Conservation (phyloP, 106 monocot genomes). For the Cymbidium sinense region DNA sequence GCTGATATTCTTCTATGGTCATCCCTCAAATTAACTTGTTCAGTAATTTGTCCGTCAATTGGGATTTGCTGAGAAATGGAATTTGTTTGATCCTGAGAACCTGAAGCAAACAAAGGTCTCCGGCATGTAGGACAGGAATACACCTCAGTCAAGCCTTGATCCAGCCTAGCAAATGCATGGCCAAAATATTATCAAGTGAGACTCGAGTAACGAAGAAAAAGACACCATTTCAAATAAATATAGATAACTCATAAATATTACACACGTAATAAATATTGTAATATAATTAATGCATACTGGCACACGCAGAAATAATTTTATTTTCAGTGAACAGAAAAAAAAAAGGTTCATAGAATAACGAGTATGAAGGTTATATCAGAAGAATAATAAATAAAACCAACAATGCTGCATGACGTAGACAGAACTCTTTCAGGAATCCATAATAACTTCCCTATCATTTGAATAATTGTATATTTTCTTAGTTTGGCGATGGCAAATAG, state of each 20-base stretch:
- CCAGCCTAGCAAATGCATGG: constrained; percentile 52
- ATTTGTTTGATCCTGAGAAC: constrained; percentile 20
- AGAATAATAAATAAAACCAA: not conserved
- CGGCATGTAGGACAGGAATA: constrained; percentile 98
- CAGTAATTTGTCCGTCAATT: constrained; percentile 24
- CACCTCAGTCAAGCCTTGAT: constrained; percentile 73
- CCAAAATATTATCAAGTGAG: not conserved
- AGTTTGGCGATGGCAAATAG: not conserved
- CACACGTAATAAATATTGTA: not conserved
- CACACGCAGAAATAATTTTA: not conserved
- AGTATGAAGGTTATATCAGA: not conserved
- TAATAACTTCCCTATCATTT: not conserved
- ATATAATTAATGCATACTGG: not conserved
- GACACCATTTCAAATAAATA: not conserved
- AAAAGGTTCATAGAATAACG: not conserved
- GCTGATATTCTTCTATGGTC: constrained; percentile 34
- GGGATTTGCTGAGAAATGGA: constrained; percentile 14
- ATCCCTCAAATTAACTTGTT: constrained; percentile 26
- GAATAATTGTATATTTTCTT: too few species aligned
- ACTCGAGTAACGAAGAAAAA: not conserved
- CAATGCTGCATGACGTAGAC: not conserved
- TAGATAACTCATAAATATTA: not conserved
- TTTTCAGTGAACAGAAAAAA: constrained; percentile 1
- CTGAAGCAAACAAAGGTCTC: constrained; percentile 67
- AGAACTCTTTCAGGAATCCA: not conserved